Evolutionary conservation across 2,329 filamentous ascomycete genomes (phyloP).

Genomic region (Fusarium gaditjirri): DNA sequence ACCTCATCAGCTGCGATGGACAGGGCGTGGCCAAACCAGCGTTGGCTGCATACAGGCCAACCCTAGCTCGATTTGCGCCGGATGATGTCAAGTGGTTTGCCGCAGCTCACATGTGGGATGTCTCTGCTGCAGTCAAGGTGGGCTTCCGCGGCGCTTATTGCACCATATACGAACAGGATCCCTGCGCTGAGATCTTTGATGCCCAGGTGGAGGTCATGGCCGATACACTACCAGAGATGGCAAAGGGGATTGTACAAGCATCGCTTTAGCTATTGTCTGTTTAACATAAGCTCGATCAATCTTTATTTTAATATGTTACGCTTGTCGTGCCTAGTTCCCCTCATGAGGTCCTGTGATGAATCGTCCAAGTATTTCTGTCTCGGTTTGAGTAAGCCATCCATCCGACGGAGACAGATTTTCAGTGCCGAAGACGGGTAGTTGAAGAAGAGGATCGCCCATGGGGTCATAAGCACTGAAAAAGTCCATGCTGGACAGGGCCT

Average conservation of each 20-base stretch:
- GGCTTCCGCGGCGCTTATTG: constrained; percentile 7
- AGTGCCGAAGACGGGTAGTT: neutral
- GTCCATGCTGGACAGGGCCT: neutral
- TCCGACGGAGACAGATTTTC: neutral
- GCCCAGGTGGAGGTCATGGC: neutral
- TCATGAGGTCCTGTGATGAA: neutral
- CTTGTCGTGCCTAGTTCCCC: neutral
- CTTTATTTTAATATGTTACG: no score
- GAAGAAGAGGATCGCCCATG: neutral
- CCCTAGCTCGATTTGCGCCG: constrained; percentile 38
- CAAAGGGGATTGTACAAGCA: neutral
- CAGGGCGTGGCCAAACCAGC: constrained; percentile 40
- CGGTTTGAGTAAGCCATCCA: neutral
- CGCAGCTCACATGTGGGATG: constrained; percentile 70
- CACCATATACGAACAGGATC: constrained; percentile 6
- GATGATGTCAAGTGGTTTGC: constrained; percentile 63
- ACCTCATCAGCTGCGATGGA: constrained; percentile 63
- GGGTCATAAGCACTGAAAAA: constrained; percentile 8
- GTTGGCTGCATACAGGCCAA: constrained; percentile 59
- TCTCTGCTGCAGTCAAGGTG: constrained; percentile 56
- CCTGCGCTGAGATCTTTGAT: constrained; percentile 1
- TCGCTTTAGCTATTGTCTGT: neutral
- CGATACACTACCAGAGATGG: constrained; percentile 1
- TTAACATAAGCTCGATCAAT: neutral
- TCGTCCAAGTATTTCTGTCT: neutral